These are phyloP conservation scores for Cladophialophora carrionii DNA, from an alignment of 2,329 filamentous ascomycete genomes.

Conservation along the genomic window DNA sequence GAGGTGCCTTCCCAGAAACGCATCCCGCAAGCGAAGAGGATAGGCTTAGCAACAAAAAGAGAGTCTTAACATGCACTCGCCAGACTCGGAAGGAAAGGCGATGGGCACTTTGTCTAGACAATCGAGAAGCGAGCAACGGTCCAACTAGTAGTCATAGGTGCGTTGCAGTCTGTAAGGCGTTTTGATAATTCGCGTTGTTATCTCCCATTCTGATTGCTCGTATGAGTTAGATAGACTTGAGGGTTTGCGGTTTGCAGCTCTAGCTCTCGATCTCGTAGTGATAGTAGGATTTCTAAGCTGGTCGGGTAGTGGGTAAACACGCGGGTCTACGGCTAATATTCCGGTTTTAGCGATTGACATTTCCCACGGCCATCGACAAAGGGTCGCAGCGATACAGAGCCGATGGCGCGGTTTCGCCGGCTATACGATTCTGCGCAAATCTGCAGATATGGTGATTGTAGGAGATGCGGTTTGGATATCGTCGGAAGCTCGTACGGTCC, in stretches of 20 bases:
- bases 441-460: not conserved
- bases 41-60: not conserved
- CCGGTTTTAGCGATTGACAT: not conserved
- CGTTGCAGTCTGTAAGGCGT: not conserved
- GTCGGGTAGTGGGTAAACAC: not conserved
- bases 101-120: not conserved
- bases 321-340: not conserved
- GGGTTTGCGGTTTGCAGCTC: not conserved
- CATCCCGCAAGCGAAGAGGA: not conserved
- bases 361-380: not conserved
- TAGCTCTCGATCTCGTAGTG: not conserved
- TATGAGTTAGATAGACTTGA: not conserved
- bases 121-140: not conserved
- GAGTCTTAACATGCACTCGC: not conserved
- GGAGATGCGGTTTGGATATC: not conserved
- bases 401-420: no score
- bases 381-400: not conserved
- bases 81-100: not conserved
- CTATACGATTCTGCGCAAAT: not conserved
- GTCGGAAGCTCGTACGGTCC: not conserved
- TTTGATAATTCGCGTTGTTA: not conserved
- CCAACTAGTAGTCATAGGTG: not conserved
- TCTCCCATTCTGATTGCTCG: not conserved
- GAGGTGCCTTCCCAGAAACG: not conserved
- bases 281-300: not conserved